Conservation (phyloP, 345 rosid genomes). For the Gossypium thurberi region DNA sequence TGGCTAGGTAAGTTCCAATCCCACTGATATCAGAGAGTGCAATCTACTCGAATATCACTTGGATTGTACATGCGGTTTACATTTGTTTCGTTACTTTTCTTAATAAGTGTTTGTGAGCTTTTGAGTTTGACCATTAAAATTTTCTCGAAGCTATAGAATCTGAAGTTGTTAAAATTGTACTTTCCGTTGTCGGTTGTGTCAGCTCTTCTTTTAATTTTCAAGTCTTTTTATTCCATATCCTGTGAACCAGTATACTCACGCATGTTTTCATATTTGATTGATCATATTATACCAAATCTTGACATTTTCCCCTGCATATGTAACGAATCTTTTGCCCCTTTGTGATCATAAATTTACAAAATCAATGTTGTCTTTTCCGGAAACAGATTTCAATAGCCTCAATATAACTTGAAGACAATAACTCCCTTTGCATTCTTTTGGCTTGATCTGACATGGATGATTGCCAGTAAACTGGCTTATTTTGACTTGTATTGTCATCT, state of each 20-base stretch:
- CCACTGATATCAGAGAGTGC: background rate
- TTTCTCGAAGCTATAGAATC: background rate
- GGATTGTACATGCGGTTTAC: background rate
- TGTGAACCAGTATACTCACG: background rate
- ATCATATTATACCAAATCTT: too few species aligned
- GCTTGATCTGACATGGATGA: background rate
- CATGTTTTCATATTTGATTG: too few species aligned
- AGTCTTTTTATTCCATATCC: background rate
- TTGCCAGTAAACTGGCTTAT: background rate
- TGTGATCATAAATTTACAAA: background rate
- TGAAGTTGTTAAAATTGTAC: background rate
- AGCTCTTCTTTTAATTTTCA: background rate
- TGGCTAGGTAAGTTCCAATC: background rate
- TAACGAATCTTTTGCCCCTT: background rate
- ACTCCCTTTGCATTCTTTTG: background rate
- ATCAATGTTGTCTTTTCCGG: background rate
- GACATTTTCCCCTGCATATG: too few species aligned
- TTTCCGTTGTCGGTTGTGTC: background rate
- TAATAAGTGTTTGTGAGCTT: background rate
- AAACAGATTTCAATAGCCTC: background rate
- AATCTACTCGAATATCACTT: slow-evolving; percentile 2
- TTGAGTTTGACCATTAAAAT: background rate
- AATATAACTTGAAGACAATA: background rate
- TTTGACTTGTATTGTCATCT: background rate
- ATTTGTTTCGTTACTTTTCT: background rate